Evolutionary conservation across 2,329 filamentous ascomycete species (phyloP), one percentile per base, ranked within the genome.

Genomic region (Magnaporthiopsis incrustans): DNA sequence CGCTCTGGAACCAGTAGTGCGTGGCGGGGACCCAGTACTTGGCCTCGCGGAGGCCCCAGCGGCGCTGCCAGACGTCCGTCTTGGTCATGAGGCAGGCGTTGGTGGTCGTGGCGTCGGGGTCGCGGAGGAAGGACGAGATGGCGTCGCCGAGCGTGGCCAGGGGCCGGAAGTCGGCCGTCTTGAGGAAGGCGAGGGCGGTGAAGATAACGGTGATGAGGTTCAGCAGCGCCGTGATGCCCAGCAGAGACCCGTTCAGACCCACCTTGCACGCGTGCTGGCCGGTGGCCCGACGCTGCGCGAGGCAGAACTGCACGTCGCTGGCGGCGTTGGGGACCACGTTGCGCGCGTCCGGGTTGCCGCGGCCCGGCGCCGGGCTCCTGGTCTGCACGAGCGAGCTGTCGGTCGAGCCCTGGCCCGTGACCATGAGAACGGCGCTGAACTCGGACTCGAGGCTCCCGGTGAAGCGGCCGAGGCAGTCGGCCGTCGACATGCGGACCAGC

Each of bases 91-190:
- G 75, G 65, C 79, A 69, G 7, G 75, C 73, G 25, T 75, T 76
- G 33, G 72, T 73, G 0, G 81, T 82, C 1, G 74, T 75, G 1
- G 71, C 70, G 68, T 84, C 81, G 0, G 80, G 77, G 1, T 76
- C 73, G 15, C 72, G 71, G 59, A 84, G 76, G 64, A 84, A 83
- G 1, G 81, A 83, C 6, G 76, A 69, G n/a, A 84, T 72, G 33
- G 79, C 79, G 66, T 84, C 82, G 38, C 81, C 81, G 3, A 83
- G 73, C 0, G 81, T 83, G 22, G 79, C 77, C 5, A 84, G 75
- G 0, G 80, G 81, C 22, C 72, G 70, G 67, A 80, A 78, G 25
- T 70, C 71, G 38, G 67, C 66, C 35, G 65, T 68, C 33, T 67
- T 66, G 26, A 26, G 33, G 59, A 71, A 71, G 25, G 70, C 59